These are phyloP conservation scores for Penicillium corylophilum DNA, from an alignment of 2,329 filamentous ascomycete species.

Conservation along the genomic window DNA sequence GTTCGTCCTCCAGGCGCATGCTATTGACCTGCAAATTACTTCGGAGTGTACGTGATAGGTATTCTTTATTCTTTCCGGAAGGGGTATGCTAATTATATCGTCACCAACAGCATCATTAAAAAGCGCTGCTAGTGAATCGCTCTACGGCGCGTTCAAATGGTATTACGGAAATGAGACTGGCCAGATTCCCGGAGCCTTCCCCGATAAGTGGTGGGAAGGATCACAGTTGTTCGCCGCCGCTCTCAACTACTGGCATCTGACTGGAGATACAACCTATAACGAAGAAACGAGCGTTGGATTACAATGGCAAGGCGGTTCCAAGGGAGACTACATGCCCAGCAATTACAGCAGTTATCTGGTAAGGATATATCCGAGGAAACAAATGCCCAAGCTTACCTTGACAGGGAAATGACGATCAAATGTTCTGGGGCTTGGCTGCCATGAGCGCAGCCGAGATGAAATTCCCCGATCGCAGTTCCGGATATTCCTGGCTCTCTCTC, in stretches of 20 bases:
- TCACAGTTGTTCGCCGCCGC: constrained; percentile 67
- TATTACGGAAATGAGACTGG: constrained; percentile 55
- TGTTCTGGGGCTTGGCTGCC: constrained; percentile 67
- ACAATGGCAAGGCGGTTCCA: constrained; percentile 32
- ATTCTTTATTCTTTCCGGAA: not conserved
- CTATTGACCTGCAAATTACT: not conserved
- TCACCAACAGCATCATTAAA: constrained; percentile 42
- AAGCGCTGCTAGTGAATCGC: constrained; percentile 42
- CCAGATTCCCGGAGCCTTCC: constrained; percentile 56
- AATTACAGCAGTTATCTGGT: constrained; percentile 37
- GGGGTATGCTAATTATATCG: not conserved
- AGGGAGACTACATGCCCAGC: constrained; percentile 38
- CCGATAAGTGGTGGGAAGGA: constrained; percentile 75
- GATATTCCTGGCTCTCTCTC: constrained; percentile 53
- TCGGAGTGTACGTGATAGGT: not conserved
- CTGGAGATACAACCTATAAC: constrained; percentile 65
- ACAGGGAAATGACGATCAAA: constrained; percentile 68
- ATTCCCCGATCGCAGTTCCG: constrained; percentile 57
- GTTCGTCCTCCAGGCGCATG: not conserved
- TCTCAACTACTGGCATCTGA: constrained; percentile 69
- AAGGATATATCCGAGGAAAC: not conserved
- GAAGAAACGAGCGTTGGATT: constrained; percentile 49
- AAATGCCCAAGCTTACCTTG: not conserved
- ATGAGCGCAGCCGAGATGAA: constrained; percentile 66
- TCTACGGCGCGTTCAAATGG: constrained; percentile 52